Base-by-base conservation (phyloP, 140 eudicot species). In the Ambrosia hybrid region DNA sequence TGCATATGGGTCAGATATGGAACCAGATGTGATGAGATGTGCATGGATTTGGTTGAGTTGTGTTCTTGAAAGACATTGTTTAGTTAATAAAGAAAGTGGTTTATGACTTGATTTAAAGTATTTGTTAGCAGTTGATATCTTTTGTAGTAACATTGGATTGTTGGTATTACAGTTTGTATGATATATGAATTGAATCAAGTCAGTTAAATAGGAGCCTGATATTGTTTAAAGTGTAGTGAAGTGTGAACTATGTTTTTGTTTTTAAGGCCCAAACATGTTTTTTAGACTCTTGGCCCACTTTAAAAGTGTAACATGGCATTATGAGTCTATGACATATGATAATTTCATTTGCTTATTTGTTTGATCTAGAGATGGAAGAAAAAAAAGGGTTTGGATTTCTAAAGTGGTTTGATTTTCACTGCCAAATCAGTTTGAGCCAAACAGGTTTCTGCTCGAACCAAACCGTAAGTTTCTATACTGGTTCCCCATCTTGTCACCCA, bases 41-140 rank as follows among this genome's bases (percentile, higher is more conserved):
- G 93, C 85, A 30, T 86, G 96, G 43, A 91, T 86, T 83, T 86
- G 96, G 61, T 83, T 64, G 84, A 88, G 81, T 6, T 86, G 87
- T 46, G 83, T 9, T 2, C 0, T 45, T 1, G 87, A 5, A 38
- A 88, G 85, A 16, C 78, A 70, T 82, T 67, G 79, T 46, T 82
- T 84, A 72, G 78, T 67, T 34, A 91, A 73, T 74, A 83, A 81
- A 57, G 82, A 67, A 67, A 87, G 80, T 67, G 74, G 63, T 70
- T 62, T 76, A 39, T 71, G 63, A 64, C 85, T 70, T 21, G 89
- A 85, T 81, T 90, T 85, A 14, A 83, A 75, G 68, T 84, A 82
- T 72, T 78, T 86, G 13, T 67, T 66, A 67, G 26, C 60, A 57
- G 5, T 57, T 59, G 73, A 39, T 33, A 39, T 49, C 63, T 62